phyloP scores from a whole-genome alignment of 2,329 filamentous ascomycete species.

The Colletotrichum theobromicola region DNA sequence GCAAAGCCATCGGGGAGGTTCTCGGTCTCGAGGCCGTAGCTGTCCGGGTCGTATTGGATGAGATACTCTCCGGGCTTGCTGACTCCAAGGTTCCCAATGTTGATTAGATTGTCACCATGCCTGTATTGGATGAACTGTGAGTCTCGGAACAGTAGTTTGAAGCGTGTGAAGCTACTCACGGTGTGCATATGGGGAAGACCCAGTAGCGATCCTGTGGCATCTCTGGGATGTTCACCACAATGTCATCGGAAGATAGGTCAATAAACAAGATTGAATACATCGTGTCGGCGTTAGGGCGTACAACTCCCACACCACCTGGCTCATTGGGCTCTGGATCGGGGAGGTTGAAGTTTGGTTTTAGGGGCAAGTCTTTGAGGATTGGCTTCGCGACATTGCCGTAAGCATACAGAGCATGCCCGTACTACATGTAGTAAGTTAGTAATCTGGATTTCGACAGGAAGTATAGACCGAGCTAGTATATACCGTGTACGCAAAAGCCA shows the following conservation, averaged over 20 bases:
- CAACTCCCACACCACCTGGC: background rate
- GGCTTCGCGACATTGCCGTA: background rate
- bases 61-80: background rate
- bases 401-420: background rate
- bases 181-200: background rate
- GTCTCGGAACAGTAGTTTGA: background rate
- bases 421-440: background rate
- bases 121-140: background rate
- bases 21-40: background rate
- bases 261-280: background rate
- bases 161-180: fast-evolving
- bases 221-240: background rate
- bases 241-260: background rate
- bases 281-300: background rate
- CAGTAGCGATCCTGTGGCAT: background rate
- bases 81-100: background rate
- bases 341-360: background rate
- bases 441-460: fast-evolving
- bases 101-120: background rate
- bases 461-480: fast-evolving
- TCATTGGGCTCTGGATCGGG: background rate
- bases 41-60: background rate
- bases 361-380: background rate
- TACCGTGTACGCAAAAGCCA: background rate
- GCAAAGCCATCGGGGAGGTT: background rate